phyloP scores from a whole-genome alignment of 176 grass and related monocot genomes.

The Miscanthus lutarioriparius region DNA sequence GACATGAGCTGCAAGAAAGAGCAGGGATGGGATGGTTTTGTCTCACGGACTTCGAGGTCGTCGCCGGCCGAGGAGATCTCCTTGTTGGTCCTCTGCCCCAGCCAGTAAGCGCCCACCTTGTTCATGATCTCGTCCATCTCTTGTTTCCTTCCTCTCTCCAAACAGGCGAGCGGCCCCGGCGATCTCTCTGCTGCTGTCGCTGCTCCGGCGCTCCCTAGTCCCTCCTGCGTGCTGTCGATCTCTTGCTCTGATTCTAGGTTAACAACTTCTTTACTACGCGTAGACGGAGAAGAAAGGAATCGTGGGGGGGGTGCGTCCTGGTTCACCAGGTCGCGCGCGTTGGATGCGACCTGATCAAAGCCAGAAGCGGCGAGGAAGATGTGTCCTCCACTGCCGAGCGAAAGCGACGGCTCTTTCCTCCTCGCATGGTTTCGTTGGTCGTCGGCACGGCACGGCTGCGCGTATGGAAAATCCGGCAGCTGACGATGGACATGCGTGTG shows the following conservation, averaged over 20 bases:
- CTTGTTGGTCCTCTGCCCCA: constrained; percentile 63
- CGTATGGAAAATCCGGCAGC: constrained; percentile 22
- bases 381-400: constrained; percentile 6
- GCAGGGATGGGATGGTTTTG: neutral
- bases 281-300: constrained; percentile 13
- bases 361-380: constrained; percentile 19
- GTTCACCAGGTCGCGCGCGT: constrained; percentile 7
- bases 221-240: neutral
- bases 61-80: constrained; percentile 79
- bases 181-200: neutral
- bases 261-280: neutral
- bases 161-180: neutral
- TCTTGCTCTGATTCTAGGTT: constrained; percentile 18
- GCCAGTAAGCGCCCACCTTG: constrained; percentile 74
- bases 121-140: constrained; percentile 86
- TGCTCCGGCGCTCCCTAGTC: too few relatives aligned
- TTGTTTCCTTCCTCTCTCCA: neutral
- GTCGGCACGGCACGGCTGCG: constrained; percentile 22
- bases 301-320: neutral
- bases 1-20: neutral
- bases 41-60: constrained; percentile 59
- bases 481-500: constrained; percentile 22
- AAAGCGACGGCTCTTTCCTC: constrained; percentile 40
- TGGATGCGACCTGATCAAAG: constrained; percentile 43
- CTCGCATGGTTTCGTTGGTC: constrained; percentile 18